phyloP scores from a whole-genome alignment of 495 filamentous ascomycete species.

The Thermochaetoides thermophila region DNA sequence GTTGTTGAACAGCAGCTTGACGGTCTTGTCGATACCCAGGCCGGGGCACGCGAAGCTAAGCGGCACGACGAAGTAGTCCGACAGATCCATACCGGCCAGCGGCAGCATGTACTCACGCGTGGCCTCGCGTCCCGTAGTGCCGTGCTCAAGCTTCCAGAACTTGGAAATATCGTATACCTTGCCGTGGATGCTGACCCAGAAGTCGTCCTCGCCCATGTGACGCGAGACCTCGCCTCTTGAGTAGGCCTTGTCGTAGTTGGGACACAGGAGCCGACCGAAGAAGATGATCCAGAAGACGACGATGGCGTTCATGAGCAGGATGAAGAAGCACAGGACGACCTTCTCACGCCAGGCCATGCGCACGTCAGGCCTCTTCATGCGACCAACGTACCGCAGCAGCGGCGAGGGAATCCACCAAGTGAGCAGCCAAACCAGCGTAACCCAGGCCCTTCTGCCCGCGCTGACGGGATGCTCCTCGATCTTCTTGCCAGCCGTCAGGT shows the following conservation, averaged over 20 bases:
- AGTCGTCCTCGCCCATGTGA: slow-evolving; percentile 61
- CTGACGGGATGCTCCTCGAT: slow-evolving; percentile 57
- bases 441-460: slow-evolving; percentile 56
- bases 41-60: slow-evolving; percentile 57
- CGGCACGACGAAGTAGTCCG: slow-evolving; percentile 72
- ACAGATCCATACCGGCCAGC: slow-evolving; percentile 63
- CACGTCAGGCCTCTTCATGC: slow-evolving; percentile 95
- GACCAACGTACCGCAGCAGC: slow-evolving; percentile 59
- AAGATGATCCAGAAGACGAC: slow-evolving; percentile 88
- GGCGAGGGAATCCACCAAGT: slow-evolving; percentile 96
- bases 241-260: slow-evolving; percentile 87
- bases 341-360: slow-evolving; percentile 97
- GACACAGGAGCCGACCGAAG: slow-evolving; percentile 75
- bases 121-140: slow-evolving; percentile 46
- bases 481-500: slow-evolving; percentile 58
- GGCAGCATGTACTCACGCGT: slow-evolving; percentile 53
- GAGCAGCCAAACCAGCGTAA: slow-evolving; percentile 62
- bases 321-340: slow-evolving; percentile 64
- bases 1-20: slow-evolving; percentile 46
- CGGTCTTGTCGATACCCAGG: slow-evolving; percentile 39
- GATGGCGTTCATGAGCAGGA: slow-evolving; percentile 65
- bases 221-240: slow-evolving; percentile 50
- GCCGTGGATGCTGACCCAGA: slow-evolving; percentile 78
- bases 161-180: slow-evolving; percentile 83
- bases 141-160: slow-evolving; percentile 75